Conservation (phyloP, 306 rosid genomes). For the Canavalia gladiata region DNA sequence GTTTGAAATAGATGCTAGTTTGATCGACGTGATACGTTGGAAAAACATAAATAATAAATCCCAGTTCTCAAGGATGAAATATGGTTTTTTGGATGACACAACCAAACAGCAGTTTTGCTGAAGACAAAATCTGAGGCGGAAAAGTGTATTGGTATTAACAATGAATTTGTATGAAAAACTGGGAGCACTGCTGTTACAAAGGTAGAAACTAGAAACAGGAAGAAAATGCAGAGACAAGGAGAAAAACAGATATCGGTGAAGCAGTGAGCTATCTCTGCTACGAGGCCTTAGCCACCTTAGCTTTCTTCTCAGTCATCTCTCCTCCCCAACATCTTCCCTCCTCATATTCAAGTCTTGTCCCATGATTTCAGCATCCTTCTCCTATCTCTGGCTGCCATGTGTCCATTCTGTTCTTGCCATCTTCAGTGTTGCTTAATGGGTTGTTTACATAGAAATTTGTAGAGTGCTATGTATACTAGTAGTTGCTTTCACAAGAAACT, state of each 20-base stretch:
- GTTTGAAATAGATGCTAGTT: conserved; percentile 5
- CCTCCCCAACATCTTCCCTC: not conserved
- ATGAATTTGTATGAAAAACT: not conserved
- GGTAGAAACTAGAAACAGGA: conserved; percentile 17
- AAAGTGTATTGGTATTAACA: not conserved
- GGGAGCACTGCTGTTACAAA: conserved; percentile 13
- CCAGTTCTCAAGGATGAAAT: conserved; percentile 17
- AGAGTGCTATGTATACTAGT: too few relatives aligned
- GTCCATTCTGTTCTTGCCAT: not conserved
- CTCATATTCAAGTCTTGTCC: conserved; percentile 20
- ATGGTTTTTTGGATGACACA: conserved; percentile 22
- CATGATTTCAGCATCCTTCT: not conserved
- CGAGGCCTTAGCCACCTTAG: conserved; percentile 23
- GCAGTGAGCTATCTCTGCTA: conserved; percentile 9
- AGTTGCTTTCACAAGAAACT: too few relatives aligned
- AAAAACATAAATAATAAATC: not conserved
- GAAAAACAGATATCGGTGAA: not conserved
- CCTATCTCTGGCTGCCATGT: not conserved
- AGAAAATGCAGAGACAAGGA: conserved; percentile 11
- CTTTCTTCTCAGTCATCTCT: not conserved
- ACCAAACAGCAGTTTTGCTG: not conserved
- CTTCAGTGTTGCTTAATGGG: too few relatives aligned
- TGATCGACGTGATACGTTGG: conserved; percentile 3
- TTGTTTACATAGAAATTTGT: too few relatives aligned
- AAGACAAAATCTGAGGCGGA: conserved; percentile 10